Evolutionary conservation across 495 filamentous ascomycete genomes (phyloP), one percentile per base, ranked within the genome.

Genomic region (Filosporella fistucella): DNA sequence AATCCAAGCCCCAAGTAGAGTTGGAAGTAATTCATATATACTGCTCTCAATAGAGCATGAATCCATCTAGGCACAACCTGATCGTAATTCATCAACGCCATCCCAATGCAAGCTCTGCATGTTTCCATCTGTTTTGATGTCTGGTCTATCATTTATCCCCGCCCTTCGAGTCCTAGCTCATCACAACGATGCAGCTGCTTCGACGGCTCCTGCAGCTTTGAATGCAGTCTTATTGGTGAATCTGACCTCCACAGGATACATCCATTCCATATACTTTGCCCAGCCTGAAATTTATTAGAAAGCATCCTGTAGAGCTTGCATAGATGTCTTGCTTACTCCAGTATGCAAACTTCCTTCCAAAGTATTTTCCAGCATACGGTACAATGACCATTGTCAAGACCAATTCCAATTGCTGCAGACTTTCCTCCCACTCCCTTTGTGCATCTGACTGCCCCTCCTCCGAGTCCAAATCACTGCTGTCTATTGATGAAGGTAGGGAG

Each of bases 261-360:
- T 61, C 76, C 76, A 79, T 57, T 75, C 68, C 76, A 79, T 79
- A 52, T 76, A 77, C 43, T 69, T 67, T 24, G 72, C 70, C 76
- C 76, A 79, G 52, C 74, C 76, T 62, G 36, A 42, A 28, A 12
- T 8, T 12, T 22, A 40, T 56, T 44, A 56, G 53, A 38, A 47
- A 12, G 17, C 16, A 16, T 21, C 10, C 3, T 32, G 10, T 39
- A 16, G 9, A 25, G 24, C 22, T 6, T 20, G 16, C 14, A 21
- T 20, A 20, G 35, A n/a, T n/a, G 16, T 21, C 10, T 12, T 10
- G 77, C 84, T 59, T 64, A 97, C 93, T 85, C 89, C 89, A 96
- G 67, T 96, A 97, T 42, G 93, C 93, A 71, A 88, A 94, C 67
- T 82, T 89, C 63, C 93, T 75, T 30, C 93, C 93, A 56, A 96